phyloP scores from a whole-genome alignment of 1,284 basidiomycete species.

The Afroboletus lepidellus region DNA sequence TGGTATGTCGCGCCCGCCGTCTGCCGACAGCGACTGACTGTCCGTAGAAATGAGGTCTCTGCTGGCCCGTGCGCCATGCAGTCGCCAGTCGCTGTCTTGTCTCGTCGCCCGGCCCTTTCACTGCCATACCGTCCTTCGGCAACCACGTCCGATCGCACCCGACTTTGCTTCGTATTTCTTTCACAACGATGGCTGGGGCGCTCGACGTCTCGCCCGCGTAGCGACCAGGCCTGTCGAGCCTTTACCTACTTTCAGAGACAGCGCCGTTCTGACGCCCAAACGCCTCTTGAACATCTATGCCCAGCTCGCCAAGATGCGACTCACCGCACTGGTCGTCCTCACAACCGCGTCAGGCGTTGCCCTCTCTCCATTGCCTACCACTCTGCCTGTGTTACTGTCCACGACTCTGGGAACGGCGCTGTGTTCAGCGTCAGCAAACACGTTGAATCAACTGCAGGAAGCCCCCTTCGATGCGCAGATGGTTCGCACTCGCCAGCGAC shows the following conservation, averaged over 20 bases:
- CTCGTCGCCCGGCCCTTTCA: conserved; percentile 10
- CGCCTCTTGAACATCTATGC: conserved; percentile 70
- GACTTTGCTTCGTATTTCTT: conserved; percentile 59
- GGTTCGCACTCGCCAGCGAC: conserved; percentile 85
- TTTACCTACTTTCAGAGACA: conserved; percentile 26
- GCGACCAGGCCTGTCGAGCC: conserved; percentile 7
- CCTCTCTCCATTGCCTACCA: conserved; percentile 82
- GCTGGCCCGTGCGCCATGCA: conserved; percentile 9
- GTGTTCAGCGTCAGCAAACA: conserved; percentile 91
- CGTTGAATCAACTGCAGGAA: conserved; percentile 95
- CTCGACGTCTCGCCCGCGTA: conserved; percentile 12
- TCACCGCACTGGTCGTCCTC: conserved; percentile 87
- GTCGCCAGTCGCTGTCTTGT: conserved; percentile 10
- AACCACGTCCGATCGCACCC: conserved; percentile 10
- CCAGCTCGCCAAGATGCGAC: conserved; percentile 84
- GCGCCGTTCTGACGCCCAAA: conserved; percentile 47
- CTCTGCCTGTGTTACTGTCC: conserved; percentile 80
- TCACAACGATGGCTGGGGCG: conserved; percentile 51
- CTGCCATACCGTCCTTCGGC: neutral
- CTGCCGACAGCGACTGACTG: neutral
- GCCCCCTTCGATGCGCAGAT: conserved; percentile 97
- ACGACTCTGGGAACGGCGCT: conserved; percentile 89
- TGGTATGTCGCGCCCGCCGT: neutral
- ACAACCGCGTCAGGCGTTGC: conserved; percentile 94
- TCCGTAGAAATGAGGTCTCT: conserved; percentile 23